Conservation (phyloP, 257 asterid genomes). For the Scutellaria barbata region DNA sequence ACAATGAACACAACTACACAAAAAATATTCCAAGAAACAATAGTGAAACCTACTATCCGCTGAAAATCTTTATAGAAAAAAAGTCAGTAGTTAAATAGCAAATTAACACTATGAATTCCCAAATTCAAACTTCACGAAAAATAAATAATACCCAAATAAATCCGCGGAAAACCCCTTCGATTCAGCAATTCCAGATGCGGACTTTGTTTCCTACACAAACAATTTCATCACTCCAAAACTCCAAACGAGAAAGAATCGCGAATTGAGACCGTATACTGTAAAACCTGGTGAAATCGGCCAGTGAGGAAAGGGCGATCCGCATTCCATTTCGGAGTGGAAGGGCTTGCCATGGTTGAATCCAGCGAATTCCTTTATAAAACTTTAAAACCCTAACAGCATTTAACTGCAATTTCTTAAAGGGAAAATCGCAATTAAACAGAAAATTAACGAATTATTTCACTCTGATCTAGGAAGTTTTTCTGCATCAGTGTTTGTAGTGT, state of each 20-base stretch:
- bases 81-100: not conserved
- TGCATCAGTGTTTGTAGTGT: not conserved
- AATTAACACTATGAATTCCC: not conserved
- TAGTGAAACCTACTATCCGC: not conserved
- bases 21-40: not conserved
- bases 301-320: constrained; percentile 81
- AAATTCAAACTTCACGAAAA: constrained; percentile 14
- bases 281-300: constrained; percentile 71
- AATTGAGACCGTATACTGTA: not conserved
- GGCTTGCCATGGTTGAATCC: constrained; percentile 55
- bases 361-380: constrained; percentile 32
- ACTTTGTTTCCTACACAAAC: constrained; percentile 52
- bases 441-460: constrained; percentile 8
- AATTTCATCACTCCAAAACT: constrained; percentile 3
- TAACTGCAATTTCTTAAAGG: constrained; percentile 13
- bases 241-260: not conserved
- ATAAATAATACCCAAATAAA: constrained; percentile 46
- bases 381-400: constrained; percentile 38
- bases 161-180: constrained; percentile 50
- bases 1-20: not conserved
- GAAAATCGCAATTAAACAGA: not conserved
- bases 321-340: constrained; percentile 77
- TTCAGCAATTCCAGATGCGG: constrained; percentile 52
- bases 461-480: not conserved
- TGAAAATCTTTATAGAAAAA: not conserved